Base-by-base conservation (phyloP, 345 rosid species). In the Syzygium aromaticum region DNA sequence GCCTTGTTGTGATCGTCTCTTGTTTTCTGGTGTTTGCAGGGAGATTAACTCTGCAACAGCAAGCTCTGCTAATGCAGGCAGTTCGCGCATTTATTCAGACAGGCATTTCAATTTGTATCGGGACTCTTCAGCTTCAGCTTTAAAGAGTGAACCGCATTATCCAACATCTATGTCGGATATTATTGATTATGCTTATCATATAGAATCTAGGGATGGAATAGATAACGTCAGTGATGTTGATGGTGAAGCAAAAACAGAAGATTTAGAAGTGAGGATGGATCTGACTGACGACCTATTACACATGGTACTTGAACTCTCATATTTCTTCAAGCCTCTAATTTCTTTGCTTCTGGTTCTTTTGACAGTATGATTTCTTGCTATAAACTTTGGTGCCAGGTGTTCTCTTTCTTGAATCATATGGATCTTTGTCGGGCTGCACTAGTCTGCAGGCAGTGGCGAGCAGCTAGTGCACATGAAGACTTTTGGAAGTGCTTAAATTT, bases 401-500 rank as follows among this genome's bases (percentile, higher is more conserved):
- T 98, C 91, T 95, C 99, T 30, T 95, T 96, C 92, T 92, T 98
- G 94, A 94, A 94, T 87, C 95, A 92, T 59, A 85, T 89, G 83
- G 93, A 93, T 92, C 96, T 98, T 61, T 95, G 99, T 88, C 94
- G 93, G 83, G 96, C 98, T 87, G 99, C 98, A 63, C 93, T 94
- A 92, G 99, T 96, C 54, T 96, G 99, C 92, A 92, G 94, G 87
- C 99, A 95, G 94, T 98, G 99, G 99, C 94, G 94, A 93, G 90
- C 90, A 86, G 98, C 98, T 88, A 96, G 97, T 89, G 94, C 96
- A 82, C 99, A 98, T 92, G 99, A 98, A 91, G 99, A 95, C 88
- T 96, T 98, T 85, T 98, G 99, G 99, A 98, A 92, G 91, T 91
- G 94, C 92, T 92, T 98, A 93, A 93, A 95, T 92, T 96, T 98